These are phyloP conservation scores for Exidia glandulosa DNA, from an alignment of 768 basidiomycete genomes.

Conservation along the genomic window DNA sequence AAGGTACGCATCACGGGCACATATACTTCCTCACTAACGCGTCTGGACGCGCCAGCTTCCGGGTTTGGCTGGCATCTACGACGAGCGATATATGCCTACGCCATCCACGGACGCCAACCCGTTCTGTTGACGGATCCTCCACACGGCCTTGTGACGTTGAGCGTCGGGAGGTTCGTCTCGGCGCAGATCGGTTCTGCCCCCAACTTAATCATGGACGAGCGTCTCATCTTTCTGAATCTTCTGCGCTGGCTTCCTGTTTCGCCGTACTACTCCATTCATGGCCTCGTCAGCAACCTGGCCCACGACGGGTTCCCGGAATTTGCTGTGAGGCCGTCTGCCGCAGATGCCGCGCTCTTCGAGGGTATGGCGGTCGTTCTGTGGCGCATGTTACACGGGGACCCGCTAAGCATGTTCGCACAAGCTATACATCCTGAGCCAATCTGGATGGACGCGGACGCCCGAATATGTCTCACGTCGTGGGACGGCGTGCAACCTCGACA, in stretches of 20 bases:
- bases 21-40: not conserved
- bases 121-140: not conserved
- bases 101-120: not conserved
- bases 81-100: not conserved
- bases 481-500: not conserved
- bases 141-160: not conserved
- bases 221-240: not conserved
- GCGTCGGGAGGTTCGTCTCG: not conserved
- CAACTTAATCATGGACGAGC: not conserved
- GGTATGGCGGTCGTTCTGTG: not conserved
- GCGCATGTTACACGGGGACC: not conserved
- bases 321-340: not conserved
- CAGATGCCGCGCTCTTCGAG: not conserved
- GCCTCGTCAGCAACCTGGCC: not conserved
- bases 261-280: not conserved
- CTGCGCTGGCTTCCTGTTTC: not conserved
- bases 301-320: not conserved
- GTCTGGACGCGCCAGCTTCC: not conserved
- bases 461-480: not conserved
- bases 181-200: not conserved
- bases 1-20: not conserved
- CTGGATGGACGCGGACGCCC: too few species aligned
- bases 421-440: too few species aligned
- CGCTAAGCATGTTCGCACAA: too few species aligned
- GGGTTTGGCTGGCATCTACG: not conserved